Base-by-base conservation (phyloP, 2,329 filamentous ascomycete genomes). In the Onygenales sp. region DNA sequence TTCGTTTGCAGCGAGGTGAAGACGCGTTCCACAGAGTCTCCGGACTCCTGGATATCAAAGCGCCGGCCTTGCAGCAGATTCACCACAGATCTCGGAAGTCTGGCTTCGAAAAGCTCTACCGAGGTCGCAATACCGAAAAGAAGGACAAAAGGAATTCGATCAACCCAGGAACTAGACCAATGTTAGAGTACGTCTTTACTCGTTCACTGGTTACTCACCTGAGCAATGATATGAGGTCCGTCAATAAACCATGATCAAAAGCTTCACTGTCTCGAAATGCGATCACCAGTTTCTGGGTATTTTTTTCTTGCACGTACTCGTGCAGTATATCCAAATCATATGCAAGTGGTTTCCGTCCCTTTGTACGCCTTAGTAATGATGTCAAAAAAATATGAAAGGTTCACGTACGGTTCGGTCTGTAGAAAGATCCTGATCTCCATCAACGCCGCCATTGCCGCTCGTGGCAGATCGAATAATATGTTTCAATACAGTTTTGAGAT, bases 41-140 rank as follows among this genome's bases (percentile, higher is more conserved):
- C 70, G 6, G 75, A 75, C 49, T 73, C 71, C 32, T 72, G 69
- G 54, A 72, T 64, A 59, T 82, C 77, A 58, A 84, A 84, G 31
- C 78, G 72, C 55, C 72, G 67, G 6, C 80, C 80, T 45, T 78
- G 68, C 3, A 85, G 69, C 48, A 75, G 70, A 48, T 75, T 72
- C 39, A 81, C 70, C 13, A 76, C 76, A 13, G 72, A 73, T 45
- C 75, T 74, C 9, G 81, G 75, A 3, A 85, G 66, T 47, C 80
- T 74, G 43, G 77, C 75, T 61, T 84, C 80, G 52, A 85, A 80
- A 14, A 80, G 75, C 47, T 83, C 80, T 9, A 81, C 73, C 2
- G 81, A 83, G 0, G 82, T 84, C n/a, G 80, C 80, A 48, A 85
- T 76, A 11, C 79, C 80, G 52, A 85, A 77, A 2, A 84, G 65